Conservation (phyloP, 371 early-diverging fungal genomes). For the Rhizopus delemar region DNA sequence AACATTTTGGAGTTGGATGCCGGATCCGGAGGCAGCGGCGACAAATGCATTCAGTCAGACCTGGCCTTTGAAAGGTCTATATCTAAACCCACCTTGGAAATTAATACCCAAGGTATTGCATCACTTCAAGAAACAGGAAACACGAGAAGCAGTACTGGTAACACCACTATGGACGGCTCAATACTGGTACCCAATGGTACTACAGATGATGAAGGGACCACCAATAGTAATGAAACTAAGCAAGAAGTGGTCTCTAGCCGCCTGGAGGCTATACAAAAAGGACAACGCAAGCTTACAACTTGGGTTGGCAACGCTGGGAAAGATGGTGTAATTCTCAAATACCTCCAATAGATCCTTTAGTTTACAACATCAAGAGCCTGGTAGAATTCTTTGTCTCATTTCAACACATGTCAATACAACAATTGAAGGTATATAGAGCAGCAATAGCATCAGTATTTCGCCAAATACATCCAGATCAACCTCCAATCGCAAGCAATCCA, state of each 20-base stretch:
- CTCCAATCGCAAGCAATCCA: background rate
- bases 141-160: slow-evolving; percentile 12
- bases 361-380: background rate
- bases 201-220: background rate
- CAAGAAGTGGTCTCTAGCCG: background rate
- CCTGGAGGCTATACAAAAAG: background rate
- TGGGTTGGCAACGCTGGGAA: slow-evolving; percentile 8
- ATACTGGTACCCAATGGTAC: slow-evolving; percentile 20
- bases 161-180: slow-evolving; percentile 29
- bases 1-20: too few species aligned
- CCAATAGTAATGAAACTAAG: slow-evolving; percentile 3
- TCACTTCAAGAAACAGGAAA: slow-evolving; percentile 20
- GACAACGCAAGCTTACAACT: slow-evolving; percentile 6
- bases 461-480: background rate
- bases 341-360: background rate
- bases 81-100: slow-evolving; percentile 33
- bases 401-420: background rate
- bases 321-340: slow-evolving; percentile 1
- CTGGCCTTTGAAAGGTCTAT: slow-evolving; percentile 21
- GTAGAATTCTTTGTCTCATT: background rate
- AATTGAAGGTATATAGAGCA: slow-evolving; percentile 4
- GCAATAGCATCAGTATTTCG: slow-evolving; percentile 9
- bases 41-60: slow-evolving; percentile 30
- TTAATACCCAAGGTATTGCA: slow-evolving; percentile 26
- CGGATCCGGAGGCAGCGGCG: slow-evolving; percentile 29